These are phyloP conservation scores for Flaveria bidentis DNA, from an alignment of 129 eudicot species.

Conservation along the genomic window DNA sequence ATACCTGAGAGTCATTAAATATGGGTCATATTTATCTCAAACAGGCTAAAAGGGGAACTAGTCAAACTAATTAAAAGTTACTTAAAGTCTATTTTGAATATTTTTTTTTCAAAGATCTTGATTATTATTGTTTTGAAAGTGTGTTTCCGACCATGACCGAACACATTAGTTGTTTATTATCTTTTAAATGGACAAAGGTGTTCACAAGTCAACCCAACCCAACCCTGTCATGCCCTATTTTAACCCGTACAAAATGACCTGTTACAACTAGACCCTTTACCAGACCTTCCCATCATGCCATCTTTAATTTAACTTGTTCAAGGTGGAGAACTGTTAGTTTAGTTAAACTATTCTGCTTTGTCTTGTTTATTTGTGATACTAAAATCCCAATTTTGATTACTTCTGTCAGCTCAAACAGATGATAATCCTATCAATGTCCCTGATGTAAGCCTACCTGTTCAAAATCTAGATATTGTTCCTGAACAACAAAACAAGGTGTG, in stretches of 20 bases:
- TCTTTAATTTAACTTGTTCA: slow-evolving; percentile 10
- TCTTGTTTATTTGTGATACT: slow-evolving; percentile 12
- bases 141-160: background rate
- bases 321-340: slow-evolving; percentile 3
- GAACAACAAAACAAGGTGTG: slow-evolving; percentile 50
- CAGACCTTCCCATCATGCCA: background rate
- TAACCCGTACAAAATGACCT: background rate
- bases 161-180: background rate
- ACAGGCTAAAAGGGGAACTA: background rate
- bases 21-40: background rate
- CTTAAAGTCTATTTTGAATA: background rate
- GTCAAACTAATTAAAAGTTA: background rate
- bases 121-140: background rate
- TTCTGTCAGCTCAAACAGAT: slow-evolving; percentile 42
- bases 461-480: slow-evolving; percentile 30
- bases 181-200: background rate
- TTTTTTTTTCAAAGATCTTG: background rate
- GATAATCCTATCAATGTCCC: slow-evolving; percentile 21
- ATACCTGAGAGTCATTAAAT: too few species aligned
- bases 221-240: background rate
- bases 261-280: background rate
- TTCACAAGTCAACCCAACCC: background rate
- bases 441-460: slow-evolving; percentile 27
- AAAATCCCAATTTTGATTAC: slow-evolving; percentile 15
- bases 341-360: background rate